Evolutionary conservation across 2,329 filamentous ascomycete species (phyloP), one percentile per base, ranked within the genome.

Genomic region (Clonostachys solani): DNA sequence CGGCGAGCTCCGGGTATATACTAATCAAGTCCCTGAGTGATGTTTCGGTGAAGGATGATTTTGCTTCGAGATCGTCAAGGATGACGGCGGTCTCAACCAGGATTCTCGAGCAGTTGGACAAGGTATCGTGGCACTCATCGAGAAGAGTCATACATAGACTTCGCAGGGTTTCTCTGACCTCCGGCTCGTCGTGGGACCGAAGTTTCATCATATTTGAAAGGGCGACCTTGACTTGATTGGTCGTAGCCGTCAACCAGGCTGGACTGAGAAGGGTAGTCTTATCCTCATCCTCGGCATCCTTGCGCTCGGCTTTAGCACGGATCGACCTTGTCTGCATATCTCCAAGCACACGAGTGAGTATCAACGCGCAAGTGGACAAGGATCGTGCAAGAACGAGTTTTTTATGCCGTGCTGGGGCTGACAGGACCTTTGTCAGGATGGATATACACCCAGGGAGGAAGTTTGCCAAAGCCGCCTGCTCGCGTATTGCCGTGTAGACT

Each of bases 391-490:
- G 69, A 0, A 95, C 78, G 38, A 76, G 64, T 1, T 63, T 65
- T 55, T 77, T 81, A 41, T 73, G 68, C 12, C 78, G 75, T 38
- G 78, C 80, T 1, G 84, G 87, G 1, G 83, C 82, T 5, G 87
- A 85, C 44, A 95, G 68, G 1, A 90, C 71, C 57, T 86, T 92
- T 3, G 87, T 84, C 19, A 99, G 70, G 2, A 84, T 82, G 4
- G 94, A 97, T 0, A 96, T 81, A 1, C 89, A 89, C 10, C 92
- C 90, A 0, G 95, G 94, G 40, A 97, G 74, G 58, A 99, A 94
- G 51, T 81, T 92, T 10, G 90, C 89, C 47, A 95, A 72, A 3
- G 88, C 82, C n/a, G 87, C 78, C 42, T 78, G 79, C 56, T 94
- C 86, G 45, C 78, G 82, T 40, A 96, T 75, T 18, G 82, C 80